Conservation (phyloP, 2,329 filamentous ascomycete genomes). For the Colletotrichum nymphaeae region DNA sequence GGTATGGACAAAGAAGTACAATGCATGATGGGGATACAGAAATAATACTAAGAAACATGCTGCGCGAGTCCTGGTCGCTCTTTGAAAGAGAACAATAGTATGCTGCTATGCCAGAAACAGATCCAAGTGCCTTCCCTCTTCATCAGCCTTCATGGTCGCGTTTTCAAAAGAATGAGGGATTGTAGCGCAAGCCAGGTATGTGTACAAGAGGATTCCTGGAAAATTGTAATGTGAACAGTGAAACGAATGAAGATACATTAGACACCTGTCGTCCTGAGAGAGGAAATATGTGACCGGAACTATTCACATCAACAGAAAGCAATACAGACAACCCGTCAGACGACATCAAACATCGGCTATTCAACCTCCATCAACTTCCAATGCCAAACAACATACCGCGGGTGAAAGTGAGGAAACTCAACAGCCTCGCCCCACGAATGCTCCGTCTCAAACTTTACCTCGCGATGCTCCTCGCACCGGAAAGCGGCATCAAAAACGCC, state of each 20-base stretch:
- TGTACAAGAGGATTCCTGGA: not conserved
- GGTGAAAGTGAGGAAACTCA: conserved; percentile 22
- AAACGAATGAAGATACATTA: not conserved
- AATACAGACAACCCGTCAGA: not conserved
- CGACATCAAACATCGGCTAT: not conserved
- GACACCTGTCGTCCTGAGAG: not conserved
- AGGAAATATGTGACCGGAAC: not conserved
- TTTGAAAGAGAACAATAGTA: not conserved
- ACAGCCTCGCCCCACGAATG: not conserved
- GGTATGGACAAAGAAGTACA: too few species aligned
- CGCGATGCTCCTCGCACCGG: conserved; percentile 15
- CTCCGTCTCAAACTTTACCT: not conserved
- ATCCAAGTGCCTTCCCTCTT: not conserved
- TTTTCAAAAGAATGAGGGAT: not conserved
- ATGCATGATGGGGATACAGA: not conserved
- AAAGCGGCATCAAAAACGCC: conserved; percentile 27
- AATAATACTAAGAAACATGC: not conserved
- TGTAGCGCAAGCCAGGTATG: not conserved
- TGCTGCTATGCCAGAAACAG: not conserved
- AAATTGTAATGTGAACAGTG: not conserved
- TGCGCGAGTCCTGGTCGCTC: not conserved
- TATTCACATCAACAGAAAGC: not conserved
- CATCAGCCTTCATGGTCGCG: not conserved
- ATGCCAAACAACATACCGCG: conserved; percentile 23
- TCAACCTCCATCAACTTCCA: conserved; percentile 17